Percentiles rank a stretch among this genome's conserved stretches.
Conservation (phyloP, 192 early-diverging fungal genomes). For the Coemansia sp. region DNA sequence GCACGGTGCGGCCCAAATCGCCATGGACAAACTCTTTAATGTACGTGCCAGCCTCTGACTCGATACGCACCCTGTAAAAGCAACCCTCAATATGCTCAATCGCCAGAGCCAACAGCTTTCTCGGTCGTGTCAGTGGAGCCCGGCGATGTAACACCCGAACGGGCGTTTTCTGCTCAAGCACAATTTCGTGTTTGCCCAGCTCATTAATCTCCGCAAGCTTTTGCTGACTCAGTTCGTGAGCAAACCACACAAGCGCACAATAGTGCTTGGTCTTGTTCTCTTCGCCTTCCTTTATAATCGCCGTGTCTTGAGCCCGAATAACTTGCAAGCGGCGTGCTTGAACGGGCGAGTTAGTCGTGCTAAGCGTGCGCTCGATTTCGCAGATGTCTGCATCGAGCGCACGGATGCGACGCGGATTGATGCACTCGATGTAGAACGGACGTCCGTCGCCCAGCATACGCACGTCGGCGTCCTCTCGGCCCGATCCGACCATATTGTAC, state of each 20-base stretch:
- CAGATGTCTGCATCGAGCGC: constrained; percentile 41
- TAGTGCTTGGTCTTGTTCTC: constrained; percentile 74
- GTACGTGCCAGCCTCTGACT: constrained; percentile 82
- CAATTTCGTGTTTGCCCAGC: constrained; percentile 49
- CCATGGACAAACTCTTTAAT: constrained; percentile 97
- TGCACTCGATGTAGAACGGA: constrained; percentile 88
- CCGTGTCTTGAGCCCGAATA: constrained; percentile 56
- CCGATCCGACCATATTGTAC: constrained; percentile 80
- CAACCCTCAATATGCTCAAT: constrained; percentile 52
- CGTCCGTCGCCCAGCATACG: constrained; percentile 90
- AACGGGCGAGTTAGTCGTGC: constrained; percentile 53
- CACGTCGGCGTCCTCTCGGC: constrained; percentile 93
- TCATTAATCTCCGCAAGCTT: constrained; percentile 59
- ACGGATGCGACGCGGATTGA: constrained; percentile 67
- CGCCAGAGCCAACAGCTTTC: constrained; percentile 56
- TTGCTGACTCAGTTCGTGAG: constrained; percentile 54
- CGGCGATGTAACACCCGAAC: constrained; percentile 73
- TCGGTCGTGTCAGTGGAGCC: constrained; percentile 60
- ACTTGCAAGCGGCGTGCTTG: constrained; percentile 56
- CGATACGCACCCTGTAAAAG: constrained; percentile 66
- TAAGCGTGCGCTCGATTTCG: constrained; percentile 51
- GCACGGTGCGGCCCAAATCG: constrained; percentile 83
- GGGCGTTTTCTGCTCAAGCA: constrained; percentile 68
- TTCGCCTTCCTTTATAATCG: constrained; percentile 72
- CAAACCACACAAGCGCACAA: constrained; percentile 68